These are phyloP conservation scores for Tremella fuciformis DNA, from an alignment of 768 basidiomycete species.

Conservation along the genomic window DNA sequence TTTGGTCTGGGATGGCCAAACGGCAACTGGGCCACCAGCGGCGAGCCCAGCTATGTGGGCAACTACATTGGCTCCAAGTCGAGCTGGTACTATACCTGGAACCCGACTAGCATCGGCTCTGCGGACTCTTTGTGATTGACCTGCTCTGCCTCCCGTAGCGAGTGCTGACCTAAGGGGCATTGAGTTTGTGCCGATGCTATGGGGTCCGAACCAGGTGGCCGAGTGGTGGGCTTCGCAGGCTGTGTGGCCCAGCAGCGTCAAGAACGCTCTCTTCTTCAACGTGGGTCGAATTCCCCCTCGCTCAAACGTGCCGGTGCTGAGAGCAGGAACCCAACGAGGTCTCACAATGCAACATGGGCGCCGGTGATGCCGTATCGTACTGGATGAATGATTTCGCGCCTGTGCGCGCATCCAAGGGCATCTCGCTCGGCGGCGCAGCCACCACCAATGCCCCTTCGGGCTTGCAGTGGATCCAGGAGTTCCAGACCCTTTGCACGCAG, in stretches of 20 bases:
- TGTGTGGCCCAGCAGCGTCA: slow-evolving; percentile 57
- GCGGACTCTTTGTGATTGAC: background rate
- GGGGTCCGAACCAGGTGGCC: slow-evolving; percentile 61
- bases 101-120: slow-evolving; percentile 56
- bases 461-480: slow-evolving; percentile 63
- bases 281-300: slow-evolving; percentile 58
- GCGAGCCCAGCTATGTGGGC: slow-evolving; percentile 53
- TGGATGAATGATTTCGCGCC: slow-evolving; percentile 67
- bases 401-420: slow-evolving; percentile 59
- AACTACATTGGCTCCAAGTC: slow-evolving; percentile 59
- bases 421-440: slow-evolving; percentile 64
- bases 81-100: slow-evolving; percentile 65
- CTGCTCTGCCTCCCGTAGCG: background rate
- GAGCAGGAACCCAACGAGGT: slow-evolving; percentile 64
- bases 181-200: slow-evolving; percentile 65
- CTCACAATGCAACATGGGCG: slow-evolving; percentile 63
- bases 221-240: slow-evolving; percentile 40
- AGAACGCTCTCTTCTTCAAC: slow-evolving; percentile 63
- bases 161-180: slow-evolving; percentile 56
- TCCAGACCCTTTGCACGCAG: slow-evolving; percentile 57
- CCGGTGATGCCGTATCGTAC: slow-evolving; percentile 57
- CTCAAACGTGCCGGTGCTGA: slow-evolving; percentile 7
- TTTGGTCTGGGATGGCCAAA: slow-evolving; percentile 69
- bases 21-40: slow-evolving; percentile 53
- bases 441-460: slow-evolving; percentile 64